phyloP scores from a whole-genome alignment of 202 grass and related monocot genomes.

The Panicum virgatum region DNA sequence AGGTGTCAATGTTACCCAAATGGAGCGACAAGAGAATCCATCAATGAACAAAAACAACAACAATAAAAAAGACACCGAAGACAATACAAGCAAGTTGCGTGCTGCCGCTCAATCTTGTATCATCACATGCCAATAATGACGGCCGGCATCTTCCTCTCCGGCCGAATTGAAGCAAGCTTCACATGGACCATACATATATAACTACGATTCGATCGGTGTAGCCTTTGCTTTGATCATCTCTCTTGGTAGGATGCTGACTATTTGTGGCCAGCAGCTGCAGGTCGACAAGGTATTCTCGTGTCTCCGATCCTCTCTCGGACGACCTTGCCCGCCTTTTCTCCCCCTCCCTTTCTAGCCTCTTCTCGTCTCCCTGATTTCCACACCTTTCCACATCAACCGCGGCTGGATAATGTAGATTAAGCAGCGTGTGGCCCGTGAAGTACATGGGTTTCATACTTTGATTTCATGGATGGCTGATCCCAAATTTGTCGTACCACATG shows the following conservation, averaged over 20 bases:
- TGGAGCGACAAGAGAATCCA: slow-evolving; percentile 6
- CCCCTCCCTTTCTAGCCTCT: not conserved
- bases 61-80: not conserved
- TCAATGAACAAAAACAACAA: slow-evolving; percentile 13
- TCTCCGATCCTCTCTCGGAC: slow-evolving; percentile 13
- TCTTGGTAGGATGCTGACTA: slow-evolving; percentile 39
- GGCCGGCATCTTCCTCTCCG: slow-evolving; percentile 32
- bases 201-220: not conserved
- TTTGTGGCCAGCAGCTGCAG: slow-evolving; percentile 3
- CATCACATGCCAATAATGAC: slow-evolving; percentile 32
- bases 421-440: slow-evolving; percentile 25
- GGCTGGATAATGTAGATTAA: slow-evolving; percentile 37
- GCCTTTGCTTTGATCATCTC: slow-evolving; percentile 7
- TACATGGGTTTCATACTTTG: slow-evolving; percentile 33
- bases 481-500: slow-evolving; percentile 42
- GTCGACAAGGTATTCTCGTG: not conserved
- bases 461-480: slow-evolving; percentile 6
- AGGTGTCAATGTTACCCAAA: slow-evolving; percentile 24
- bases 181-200: slow-evolving; percentile 12
- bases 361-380: slow-evolving; percentile 25
- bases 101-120: not conserved
- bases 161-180: slow-evolving; percentile 42
- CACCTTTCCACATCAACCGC: slow-evolving; percentile 34
- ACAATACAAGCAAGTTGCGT: slow-evolving; percentile 36
- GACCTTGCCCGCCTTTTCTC: not conserved